A percentile compares a stretch with the other conserved stretches of the same genome.
phyloP scores from a whole-genome alignment of 208 protist species.

The Phytomonas francai region DNA sequence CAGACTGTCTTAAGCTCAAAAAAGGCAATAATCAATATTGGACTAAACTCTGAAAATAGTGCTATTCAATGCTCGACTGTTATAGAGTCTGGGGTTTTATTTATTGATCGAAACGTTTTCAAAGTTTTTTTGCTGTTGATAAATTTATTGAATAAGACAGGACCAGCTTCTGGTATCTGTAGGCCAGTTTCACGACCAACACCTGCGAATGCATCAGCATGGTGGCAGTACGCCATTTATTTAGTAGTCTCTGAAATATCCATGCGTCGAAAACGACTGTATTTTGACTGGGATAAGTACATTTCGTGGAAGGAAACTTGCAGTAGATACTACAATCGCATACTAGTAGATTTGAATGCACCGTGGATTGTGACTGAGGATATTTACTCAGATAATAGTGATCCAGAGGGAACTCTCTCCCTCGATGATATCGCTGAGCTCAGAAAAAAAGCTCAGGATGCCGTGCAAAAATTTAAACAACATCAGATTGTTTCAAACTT shows the following conservation, averaged over 20 bases:
- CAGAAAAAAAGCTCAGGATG: slow-evolving; percentile 8
- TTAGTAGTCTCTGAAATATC: slow-evolving; percentile 7
- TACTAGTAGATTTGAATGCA: slow-evolving; percentile 12
- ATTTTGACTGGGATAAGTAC: slow-evolving; percentile 22
- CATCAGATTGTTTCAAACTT: not conserved
- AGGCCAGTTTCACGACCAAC: not conserved
- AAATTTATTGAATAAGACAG: not conserved
- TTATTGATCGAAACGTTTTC: not conserved
- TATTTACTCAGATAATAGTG: not conserved
- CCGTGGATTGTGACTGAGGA: slow-evolving; percentile 17
- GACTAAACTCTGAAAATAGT: not conserved
- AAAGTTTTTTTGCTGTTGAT: not conserved
- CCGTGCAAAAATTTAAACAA: not conserved
- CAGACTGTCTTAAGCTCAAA: not conserved
- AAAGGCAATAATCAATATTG: not conserved
- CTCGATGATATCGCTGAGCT: not conserved
- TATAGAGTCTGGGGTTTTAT: not conserved
- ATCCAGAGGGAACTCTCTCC: not conserved
- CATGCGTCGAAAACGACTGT: slow-evolving; percentile 6
- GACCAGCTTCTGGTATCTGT: not conserved
- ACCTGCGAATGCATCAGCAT: not conserved
- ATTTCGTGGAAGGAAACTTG: slow-evolving; percentile 13
- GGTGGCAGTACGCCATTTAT: slow-evolving; percentile 26
- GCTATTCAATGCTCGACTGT: not conserved
- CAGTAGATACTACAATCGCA: slow-evolving; percentile 12